These are phyloP conservation scores for Ophiostoma sp. DNA, from an alignment of 2,329 filamentous ascomycete species.

Conservation along the genomic window DNA sequence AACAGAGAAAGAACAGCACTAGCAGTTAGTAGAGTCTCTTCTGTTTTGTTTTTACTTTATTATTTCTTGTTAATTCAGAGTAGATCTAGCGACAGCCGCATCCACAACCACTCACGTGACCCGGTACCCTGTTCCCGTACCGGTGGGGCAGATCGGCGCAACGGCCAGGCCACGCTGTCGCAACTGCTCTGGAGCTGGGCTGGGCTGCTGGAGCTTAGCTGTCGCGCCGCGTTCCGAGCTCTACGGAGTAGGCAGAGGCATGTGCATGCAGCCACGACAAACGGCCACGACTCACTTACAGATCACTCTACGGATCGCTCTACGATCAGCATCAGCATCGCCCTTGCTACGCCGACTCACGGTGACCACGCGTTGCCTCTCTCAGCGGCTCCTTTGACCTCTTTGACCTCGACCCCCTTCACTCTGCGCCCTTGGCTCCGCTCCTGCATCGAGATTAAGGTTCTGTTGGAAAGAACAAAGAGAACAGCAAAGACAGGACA, in stretches of 20 bases:
- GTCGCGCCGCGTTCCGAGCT: background rate
- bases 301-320: background rate
- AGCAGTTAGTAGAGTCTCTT: background rate
- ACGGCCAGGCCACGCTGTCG: constrained; percentile 10
- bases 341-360: background rate
- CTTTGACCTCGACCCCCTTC: background rate
- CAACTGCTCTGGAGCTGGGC: background rate
- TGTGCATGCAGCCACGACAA: background rate
- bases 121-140: background rate
- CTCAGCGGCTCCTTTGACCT: background rate
- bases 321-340: background rate
- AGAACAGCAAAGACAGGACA: background rate
- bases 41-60: too few species aligned
- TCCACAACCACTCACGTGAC: background rate
- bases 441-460: background rate
- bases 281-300: background rate
- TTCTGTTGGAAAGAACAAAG: background rate
- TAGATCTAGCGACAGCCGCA: background rate
- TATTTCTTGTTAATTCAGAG: background rate
- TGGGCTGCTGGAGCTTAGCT: background rate
- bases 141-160: constrained; percentile 6
- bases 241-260: background rate
- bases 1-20: constrained; percentile 7
- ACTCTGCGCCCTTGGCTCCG: background rate
- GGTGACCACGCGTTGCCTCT: background rate